These are phyloP conservation scores for Corynespora cassiicola DNA, from an alignment of 2,329 filamentous ascomycete species.

Conservation along the genomic window DNA sequence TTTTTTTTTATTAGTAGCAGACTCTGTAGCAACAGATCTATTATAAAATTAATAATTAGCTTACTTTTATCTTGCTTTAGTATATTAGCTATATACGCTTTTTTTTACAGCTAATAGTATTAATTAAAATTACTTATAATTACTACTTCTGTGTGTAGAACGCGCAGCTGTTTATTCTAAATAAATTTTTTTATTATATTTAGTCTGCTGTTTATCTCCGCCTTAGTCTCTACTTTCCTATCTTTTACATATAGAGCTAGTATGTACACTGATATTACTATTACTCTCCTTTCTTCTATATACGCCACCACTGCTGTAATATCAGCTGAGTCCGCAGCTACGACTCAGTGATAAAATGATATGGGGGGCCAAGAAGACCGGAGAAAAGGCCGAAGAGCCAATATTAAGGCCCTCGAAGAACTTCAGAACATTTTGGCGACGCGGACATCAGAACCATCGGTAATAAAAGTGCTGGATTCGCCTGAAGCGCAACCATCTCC, in stretches of 20 bases:
- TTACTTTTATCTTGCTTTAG: slow-evolving; percentile 14
- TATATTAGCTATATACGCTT: slow-evolving; percentile 7
- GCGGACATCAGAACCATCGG: too few relatives aligned
- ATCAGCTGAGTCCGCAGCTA: slow-evolving; percentile 12
- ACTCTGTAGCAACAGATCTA: slow-evolving; percentile 15
- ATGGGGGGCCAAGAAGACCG: too few relatives aligned
- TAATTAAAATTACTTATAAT: too few relatives aligned
- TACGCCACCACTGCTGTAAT: slow-evolving; percentile 12
- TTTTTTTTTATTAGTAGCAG: slow-evolving; percentile 11
- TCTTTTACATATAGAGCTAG: slow-evolving; percentile 6
- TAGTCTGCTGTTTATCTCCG: slow-evolving; percentile 13
- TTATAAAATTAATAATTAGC: slow-evolving; percentile 20
- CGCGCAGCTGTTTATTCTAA: slow-evolving; percentile 11
- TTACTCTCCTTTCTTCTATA: slow-evolving; percentile 7
- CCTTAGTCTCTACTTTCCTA: slow-evolving; percentile 8
- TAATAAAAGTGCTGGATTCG: too few relatives aligned
- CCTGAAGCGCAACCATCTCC: too few relatives aligned
- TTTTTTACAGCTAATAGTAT: slow-evolving; percentile 20
- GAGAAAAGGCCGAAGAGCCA: too few relatives aligned
- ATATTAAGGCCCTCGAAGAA: too few relatives aligned
- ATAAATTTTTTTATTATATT: slow-evolving; percentile 12
- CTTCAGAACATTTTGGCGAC: too few relatives aligned
- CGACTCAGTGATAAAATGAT: too few relatives aligned
- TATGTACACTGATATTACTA: slow-evolving; percentile 14
- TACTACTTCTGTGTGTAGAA: slow-evolving; percentile 11